Base-by-base conservation (phyloP, 2,329 filamentous ascomycete species). In the Diaporthe longicolla region DNA sequence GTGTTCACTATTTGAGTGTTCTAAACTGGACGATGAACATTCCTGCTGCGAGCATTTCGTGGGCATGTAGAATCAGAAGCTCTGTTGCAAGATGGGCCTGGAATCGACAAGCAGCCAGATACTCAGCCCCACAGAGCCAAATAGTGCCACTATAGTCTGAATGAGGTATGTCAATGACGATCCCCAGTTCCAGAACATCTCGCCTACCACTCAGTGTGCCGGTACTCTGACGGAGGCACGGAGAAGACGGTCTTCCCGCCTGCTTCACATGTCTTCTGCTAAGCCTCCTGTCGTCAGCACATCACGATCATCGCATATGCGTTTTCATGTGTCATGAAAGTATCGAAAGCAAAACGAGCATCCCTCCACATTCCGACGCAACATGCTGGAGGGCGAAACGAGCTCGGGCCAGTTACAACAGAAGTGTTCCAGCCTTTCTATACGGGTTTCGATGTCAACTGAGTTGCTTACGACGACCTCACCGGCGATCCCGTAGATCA, bases 401-500 rank as follows among this genome's bases (percentile, higher is more conserved):
- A 15, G 40, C 40, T 32, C 9, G 17, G 59, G 15, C 59, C 40
- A 63, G 9, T 63, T 8, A 48, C 59, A 63, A 29, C 40, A 63
- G 24, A 24, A 63, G 11, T 29, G 59, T 2, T 29, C 59, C 40
- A 45, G 59, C 24, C 40, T 32, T 26, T 45, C 24, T n/a, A 19
- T 13, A 45, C 58, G 29, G 29, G 59, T 61, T 63, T 63, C 40
- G 59, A 48, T 48, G 24, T 48, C 59, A 63, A 32, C 37, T 63
- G 59, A 24, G 40, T 17, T 45, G 59, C 59, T 63, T 63, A 63
- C 59, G 59, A 63, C 59, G 59, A 63, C 59, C n/a, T 29, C 40
- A 8, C 29, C 59, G 59, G 59, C 29, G 59, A 63, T 63, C 59
- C 59, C 59, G 59, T 48, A 45, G 59, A 63, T 63, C 59, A 63